These are phyloP conservation scores for Euptelea pleiosperma DNA, from an alignment of 164 flowering plant genomes.

Conservation along the genomic window DNA sequence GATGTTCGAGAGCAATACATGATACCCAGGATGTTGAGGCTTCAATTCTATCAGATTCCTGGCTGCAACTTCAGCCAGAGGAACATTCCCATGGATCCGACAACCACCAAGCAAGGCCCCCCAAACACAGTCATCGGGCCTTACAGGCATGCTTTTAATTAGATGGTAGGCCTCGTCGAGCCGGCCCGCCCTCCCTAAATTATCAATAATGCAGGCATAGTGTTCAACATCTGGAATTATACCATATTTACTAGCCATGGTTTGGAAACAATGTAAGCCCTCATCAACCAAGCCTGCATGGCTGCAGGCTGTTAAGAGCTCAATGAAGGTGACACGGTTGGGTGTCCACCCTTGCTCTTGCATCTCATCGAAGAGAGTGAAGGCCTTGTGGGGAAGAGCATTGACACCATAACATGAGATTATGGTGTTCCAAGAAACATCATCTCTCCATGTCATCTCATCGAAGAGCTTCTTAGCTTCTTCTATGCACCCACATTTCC, in stretches of 20 bases:
- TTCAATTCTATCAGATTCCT: slow-evolving; percentile 23
- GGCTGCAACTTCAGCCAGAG: slow-evolving; percentile 27
- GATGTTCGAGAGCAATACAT: slow-evolving; percentile 26
- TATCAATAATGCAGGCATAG: slow-evolving; percentile 27
- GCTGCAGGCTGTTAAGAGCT: slow-evolving; percentile 28
- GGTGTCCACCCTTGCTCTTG: slow-evolving; percentile 25
- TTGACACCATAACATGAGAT: slow-evolving; percentile 22
- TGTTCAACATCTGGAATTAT: slow-evolving; percentile 26
- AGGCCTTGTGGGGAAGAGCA: slow-evolving; percentile 17
- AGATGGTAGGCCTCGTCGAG: slow-evolving; percentile 24
- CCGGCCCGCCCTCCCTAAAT: slow-evolving; percentile 21
- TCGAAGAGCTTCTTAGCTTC: slow-evolving; percentile 22
- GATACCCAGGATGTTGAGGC: slow-evolving; percentile 30
- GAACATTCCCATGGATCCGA: slow-evolving; percentile 27
- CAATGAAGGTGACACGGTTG: slow-evolving; percentile 25
- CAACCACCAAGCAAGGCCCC: slow-evolving; percentile 28
- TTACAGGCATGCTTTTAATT: slow-evolving; percentile 26
- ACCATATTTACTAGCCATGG: slow-evolving; percentile 20
- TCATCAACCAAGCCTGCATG: slow-evolving; percentile 28
- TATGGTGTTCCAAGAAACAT: slow-evolving; percentile 30
- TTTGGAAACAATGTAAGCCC: slow-evolving; percentile 18
- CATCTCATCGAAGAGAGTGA: slow-evolving; percentile 24
- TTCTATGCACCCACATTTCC: slow-evolving; percentile 27
- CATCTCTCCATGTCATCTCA: slow-evolving; percentile 21
- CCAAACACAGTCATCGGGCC: slow-evolving; percentile 31